Percentiles rank a stretch among this genome's conserved stretches.
These are phyloP conservation scores for Madurella fahalii DNA, from an alignment of 2,329 filamentous ascomycete species.

Conservation along the genomic window DNA sequence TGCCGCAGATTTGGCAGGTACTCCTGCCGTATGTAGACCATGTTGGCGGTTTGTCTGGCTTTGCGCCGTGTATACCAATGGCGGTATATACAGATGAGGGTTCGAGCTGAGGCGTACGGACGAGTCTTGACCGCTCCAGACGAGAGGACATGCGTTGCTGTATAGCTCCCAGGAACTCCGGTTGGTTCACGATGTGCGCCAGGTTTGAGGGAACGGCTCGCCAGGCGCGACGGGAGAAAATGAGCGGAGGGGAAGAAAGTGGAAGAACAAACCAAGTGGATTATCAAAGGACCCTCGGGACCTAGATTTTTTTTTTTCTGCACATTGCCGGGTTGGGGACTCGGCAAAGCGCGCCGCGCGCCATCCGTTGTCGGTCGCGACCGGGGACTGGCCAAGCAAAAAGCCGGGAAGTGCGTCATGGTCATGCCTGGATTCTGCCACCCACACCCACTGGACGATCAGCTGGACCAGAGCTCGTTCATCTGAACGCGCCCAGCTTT, in stretches of 20 bases:
- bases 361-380: background rate
- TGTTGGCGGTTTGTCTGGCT: constrained; percentile 38
- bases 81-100: too few relatives aligned
- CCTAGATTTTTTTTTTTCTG: background rate
- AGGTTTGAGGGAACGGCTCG: background rate
- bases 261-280: constrained; percentile 6
- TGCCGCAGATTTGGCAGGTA: constrained; percentile 82
- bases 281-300: background rate
- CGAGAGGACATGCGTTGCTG: background rate
- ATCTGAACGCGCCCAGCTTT: background rate
- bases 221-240: background rate
- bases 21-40: constrained; percentile 95
- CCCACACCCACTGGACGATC: background rate
- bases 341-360: background rate
- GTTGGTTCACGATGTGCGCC: background rate
- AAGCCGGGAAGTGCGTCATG: background rate
- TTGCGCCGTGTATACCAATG: too few relatives aligned
- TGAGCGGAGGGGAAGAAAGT: constrained; percentile 5
- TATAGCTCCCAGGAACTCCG: background rate
- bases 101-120: too few relatives aligned
- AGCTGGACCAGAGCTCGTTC: background rate
- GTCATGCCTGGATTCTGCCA: background rate
- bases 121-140: too few relatives aligned
- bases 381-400: too few relatives aligned
- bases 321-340: too few relatives aligned